phyloP scores from a whole-genome alignment of 2,329 filamentous ascomycete species.

The Talaromyces sp. region DNA sequence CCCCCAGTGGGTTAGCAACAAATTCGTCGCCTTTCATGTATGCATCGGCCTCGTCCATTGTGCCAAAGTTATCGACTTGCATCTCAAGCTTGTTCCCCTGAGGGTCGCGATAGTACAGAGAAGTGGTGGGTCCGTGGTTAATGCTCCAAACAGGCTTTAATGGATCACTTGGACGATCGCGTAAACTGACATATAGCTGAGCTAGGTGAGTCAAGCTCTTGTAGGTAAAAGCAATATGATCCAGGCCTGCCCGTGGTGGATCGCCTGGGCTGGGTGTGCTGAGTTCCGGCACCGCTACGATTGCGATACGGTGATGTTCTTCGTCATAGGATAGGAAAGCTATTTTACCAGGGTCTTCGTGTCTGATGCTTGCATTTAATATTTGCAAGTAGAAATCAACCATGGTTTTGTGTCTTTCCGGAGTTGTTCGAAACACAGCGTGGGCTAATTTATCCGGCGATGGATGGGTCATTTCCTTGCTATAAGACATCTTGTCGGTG shows the following conservation, averaged over 20 bases:
- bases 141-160: constrained; percentile 38
- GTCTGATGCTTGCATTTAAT: constrained; percentile 29
- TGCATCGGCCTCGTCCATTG: constrained; percentile 30
- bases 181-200: neutral
- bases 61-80: constrained; percentile 44
- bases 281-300: constrained; percentile 35
- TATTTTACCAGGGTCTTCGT: constrained; percentile 21
- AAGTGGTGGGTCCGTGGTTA: constrained; percentile 46
- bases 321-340: constrained; percentile 44
- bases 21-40: constrained; percentile 40
- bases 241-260: constrained; percentile 21
- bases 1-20: constrained; percentile 41
- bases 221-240: constrained; percentile 8
- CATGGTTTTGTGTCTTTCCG: constrained; percentile 26
- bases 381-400: constrained; percentile 36
- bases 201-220: neutral
- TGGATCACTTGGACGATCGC: neutral
- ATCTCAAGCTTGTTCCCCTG: constrained; percentile 47
- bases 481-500: neutral
- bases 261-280: constrained; percentile 30
- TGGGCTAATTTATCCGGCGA: constrained; percentile 16
- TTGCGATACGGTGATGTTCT: constrained; percentile 47
- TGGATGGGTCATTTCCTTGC: neutral
- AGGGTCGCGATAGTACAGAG: constrained; percentile 48
- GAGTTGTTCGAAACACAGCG: constrained; percentile 24